A percentile compares a stretch with the other conserved stretches of the same genome.
phyloP scores from a whole-genome alignment of 2,329 filamentous ascomycete species.

The Neofusicoccum cordaticola region DNA sequence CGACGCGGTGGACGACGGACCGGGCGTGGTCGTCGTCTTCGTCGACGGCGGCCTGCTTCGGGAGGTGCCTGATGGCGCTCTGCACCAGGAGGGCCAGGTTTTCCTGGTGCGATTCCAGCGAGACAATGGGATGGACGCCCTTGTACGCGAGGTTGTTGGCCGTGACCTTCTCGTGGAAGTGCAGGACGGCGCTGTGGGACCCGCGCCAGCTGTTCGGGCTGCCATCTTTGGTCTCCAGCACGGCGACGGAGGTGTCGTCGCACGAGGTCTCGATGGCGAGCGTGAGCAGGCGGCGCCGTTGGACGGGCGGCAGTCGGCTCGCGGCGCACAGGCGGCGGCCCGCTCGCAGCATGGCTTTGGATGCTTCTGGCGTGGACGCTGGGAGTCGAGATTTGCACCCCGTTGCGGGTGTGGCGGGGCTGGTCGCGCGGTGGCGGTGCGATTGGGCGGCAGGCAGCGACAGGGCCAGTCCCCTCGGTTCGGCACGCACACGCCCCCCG shows the following conservation, averaged over 20 bases:
- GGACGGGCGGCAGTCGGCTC: not conserved
- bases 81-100: conserved; percentile 67
- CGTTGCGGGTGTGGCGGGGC: not conserved
- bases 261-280: conserved; percentile 83
- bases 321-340: not conserved
- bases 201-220: conserved; percentile 14
- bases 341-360: not conserved
- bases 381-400: not conserved
- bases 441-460: not conserved
- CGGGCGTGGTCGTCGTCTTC: not conserved
- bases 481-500: not conserved
- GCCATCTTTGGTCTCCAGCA: conserved; percentile 55
- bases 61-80: conserved; percentile 59
- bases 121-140: conserved; percentile 76
- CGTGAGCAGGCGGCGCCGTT: conserved; percentile 36
- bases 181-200: conserved; percentile 53
- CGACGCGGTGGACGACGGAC: not conserved
- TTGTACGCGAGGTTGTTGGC: conserved; percentile 71
- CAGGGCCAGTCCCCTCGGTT: not conserved
- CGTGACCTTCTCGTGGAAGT: conserved; percentile 79
- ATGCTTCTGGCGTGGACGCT: not conserved
- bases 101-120: conserved; percentile 72
- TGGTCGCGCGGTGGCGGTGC: not conserved
- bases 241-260: conserved; percentile 88
- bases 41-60: conserved; percentile 22